These are phyloP conservation scores for Botrytis fragariae DNA, from an alignment of 2,329 filamentous ascomycete genomes.

Conservation along the genomic window DNA sequence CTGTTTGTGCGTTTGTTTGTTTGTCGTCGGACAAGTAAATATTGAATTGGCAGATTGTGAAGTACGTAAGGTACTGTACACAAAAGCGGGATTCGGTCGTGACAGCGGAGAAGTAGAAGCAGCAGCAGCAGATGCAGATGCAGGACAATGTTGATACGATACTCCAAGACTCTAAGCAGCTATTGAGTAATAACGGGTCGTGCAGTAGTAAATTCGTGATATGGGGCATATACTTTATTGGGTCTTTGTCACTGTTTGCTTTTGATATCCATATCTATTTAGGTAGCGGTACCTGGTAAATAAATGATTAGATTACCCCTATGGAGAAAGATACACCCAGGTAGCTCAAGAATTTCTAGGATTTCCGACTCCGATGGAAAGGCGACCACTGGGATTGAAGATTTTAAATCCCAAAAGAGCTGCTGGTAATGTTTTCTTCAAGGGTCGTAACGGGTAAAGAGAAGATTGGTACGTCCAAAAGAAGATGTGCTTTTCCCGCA, in stretches of 20 bases:
- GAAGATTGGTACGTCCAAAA: neutral
- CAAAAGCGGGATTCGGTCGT: neutral
- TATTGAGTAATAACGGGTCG: neutral
- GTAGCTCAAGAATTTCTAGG: neutral
- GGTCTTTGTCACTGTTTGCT: neutral
- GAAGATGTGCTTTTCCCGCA: neutral
- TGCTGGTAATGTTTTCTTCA: neutral
- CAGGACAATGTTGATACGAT: neutral
- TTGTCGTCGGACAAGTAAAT: neutral
- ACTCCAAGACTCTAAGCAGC: neutral
- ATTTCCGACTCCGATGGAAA: neutral
- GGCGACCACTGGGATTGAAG: neutral
- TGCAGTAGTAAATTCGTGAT: slow-evolving; percentile 7
- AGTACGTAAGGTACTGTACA: neutral
- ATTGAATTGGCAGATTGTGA: neutral
- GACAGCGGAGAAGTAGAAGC: neutral
- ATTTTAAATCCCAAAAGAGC: neutral
- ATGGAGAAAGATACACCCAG: neutral
- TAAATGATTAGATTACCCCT: neutral
- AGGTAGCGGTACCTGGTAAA: neutral
- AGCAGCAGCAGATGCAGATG: neutral
- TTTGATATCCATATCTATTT: neutral
- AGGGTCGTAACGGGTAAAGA: neutral
- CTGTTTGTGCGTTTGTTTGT: neutral
- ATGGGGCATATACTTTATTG: slow-evolving; percentile 4